Evolutionary conservation across 2,329 filamentous ascomycete genomes (phyloP).

Genomic region (Phyllosticta capitalensis): DNA sequence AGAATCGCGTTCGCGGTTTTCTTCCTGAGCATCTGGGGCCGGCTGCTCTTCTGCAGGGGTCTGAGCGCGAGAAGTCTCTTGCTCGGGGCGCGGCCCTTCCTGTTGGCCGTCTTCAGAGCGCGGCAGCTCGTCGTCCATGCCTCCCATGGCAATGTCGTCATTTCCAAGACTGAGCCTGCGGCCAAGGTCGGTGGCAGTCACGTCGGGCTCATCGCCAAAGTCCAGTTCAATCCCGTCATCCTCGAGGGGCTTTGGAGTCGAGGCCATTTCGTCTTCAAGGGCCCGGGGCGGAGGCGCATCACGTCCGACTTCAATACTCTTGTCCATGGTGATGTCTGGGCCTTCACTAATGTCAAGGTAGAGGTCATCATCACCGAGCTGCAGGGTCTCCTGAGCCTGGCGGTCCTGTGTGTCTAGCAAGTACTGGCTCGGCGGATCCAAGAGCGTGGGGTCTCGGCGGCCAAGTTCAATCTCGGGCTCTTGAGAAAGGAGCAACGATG

Average conservation of each 20-base stretch:
- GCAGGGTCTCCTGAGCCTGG: slow-evolving; percentile 13
- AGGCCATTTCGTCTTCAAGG: slow-evolving; percentile 23
- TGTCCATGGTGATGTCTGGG: slow-evolving; percentile 26
- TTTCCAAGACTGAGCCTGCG: slow-evolving; percentile 10
- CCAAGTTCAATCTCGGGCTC: slow-evolving; percentile 47
- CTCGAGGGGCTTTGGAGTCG: slow-evolving; percentile 44
- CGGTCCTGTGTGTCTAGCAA: slow-evolving; percentile 17
- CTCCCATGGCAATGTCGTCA: slow-evolving; percentile 35
- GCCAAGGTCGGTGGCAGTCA: slow-evolving; percentile 11
- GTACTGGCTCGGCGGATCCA: slow-evolving; percentile 28
- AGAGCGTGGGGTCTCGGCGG: slow-evolving; percentile 33
- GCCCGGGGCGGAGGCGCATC: slow-evolving; percentile 57
- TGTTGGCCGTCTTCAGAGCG: slow-evolving; percentile 13
- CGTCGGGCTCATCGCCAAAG: slow-evolving; percentile 22
- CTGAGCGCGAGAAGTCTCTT: slow-evolving; percentile 1
- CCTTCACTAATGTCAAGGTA: slow-evolving; percentile 58
- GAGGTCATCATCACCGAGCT: slow-evolving; percentile 47
- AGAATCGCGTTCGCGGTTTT: slow-evolving; percentile 32
- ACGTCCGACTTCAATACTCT: slow-evolving; percentile 82
- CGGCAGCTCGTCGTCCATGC: slow-evolving; percentile 29
- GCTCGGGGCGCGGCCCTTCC: slow-evolving; percentile 32
- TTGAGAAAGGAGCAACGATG: slow-evolving; percentile 71
- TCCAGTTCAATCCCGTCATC: slow-evolving; percentile 43
- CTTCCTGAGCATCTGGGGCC: neutral
- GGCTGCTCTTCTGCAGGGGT: neutral